A percentile compares a stretch with the other conserved stretches of the same genome.
Conservation (phyloP, 2,329 filamentous ascomycete genomes). For the Pseudonectria foliicola region DNA sequence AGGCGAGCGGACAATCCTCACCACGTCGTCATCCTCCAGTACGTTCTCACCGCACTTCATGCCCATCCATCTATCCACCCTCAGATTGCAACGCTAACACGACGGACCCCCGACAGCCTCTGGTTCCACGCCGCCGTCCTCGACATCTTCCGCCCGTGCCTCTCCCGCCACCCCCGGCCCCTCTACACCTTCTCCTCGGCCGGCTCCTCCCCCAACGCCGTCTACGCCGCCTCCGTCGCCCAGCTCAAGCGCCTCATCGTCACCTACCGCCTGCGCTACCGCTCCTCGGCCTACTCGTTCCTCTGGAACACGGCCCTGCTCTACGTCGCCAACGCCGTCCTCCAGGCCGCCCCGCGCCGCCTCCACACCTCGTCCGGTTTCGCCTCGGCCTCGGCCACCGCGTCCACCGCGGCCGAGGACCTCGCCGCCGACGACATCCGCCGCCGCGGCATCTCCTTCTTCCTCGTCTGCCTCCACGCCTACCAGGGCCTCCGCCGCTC, state of each 20-base stretch:
- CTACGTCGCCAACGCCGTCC: conserved; percentile 32
- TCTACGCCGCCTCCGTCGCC: conserved; percentile 27
- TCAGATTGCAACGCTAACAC: not conserved
- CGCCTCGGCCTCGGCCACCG: conserved; percentile 33
- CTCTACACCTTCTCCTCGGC: conserved; percentile 24
- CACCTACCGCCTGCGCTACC: conserved; percentile 26
- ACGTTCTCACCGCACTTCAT: too few species aligned
- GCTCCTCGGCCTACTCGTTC: conserved; percentile 28
- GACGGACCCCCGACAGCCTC: conserved; percentile 28
- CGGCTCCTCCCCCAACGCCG: conserved; percentile 22
- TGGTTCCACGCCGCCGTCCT: conserved; percentile 33
- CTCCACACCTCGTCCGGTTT: conserved; percentile 30
- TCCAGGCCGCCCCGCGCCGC: conserved; percentile 21
- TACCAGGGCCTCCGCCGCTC: conserved; percentile 29
- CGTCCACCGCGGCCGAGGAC: conserved; percentile 26
- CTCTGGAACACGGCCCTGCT: conserved; percentile 35
- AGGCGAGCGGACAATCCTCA: conserved; percentile 22
- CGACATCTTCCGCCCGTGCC: conserved; percentile 24
- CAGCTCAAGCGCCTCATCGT: conserved; percentile 33
- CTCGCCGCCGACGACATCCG: conserved; percentile 28
- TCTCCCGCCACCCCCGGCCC: conserved; percentile 6
- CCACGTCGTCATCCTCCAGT: conserved; percentile 32
- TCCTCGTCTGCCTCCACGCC: conserved; percentile 31
- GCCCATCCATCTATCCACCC: too few species aligned
- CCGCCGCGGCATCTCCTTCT: conserved; percentile 20